These are phyloP conservation scores for Jamesozyma rosinii DNA, from an alignment of 805 yeast genomes.

Conservation along the genomic window DNA sequence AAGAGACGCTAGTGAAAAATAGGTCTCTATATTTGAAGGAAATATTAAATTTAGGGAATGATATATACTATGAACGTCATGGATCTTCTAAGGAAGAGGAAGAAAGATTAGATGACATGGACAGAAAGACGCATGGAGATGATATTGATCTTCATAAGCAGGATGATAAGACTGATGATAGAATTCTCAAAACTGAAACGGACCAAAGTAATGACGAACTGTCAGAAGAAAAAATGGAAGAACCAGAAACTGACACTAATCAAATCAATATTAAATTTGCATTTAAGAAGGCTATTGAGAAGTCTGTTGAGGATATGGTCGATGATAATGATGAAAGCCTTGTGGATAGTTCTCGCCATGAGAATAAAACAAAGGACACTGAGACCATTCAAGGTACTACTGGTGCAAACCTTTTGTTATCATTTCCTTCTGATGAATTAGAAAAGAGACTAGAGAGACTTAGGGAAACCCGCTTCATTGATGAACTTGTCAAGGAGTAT, in stretches of 20 bases:
- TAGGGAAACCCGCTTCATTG: slow-evolving; percentile 17
- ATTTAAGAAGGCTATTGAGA: slow-evolving; percentile 16
- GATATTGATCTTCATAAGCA: background rate
- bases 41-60: slow-evolving; percentile 16
- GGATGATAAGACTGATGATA: background rate
- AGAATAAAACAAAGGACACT: background rate
- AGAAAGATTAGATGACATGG: slow-evolving; percentile 9
- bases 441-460: slow-evolving; percentile 10
- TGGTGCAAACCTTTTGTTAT: slow-evolving; percentile 2
- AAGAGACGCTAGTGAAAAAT: slow-evolving; percentile 8
- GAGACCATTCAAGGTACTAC: background rate
- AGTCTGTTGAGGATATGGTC: background rate
- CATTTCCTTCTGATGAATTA: slow-evolving; percentile 12
- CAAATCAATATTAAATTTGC: slow-evolving; percentile 23
- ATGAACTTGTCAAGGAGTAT: slow-evolving; percentile 26
- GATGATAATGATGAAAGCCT: background rate
- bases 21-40: slow-evolving; percentile 19
- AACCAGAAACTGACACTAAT: slow-evolving; percentile 1
- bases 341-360: too few relatives aligned
- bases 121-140: slow-evolving; percentile 10
- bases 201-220: background rate
- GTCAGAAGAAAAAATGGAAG: background rate
- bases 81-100: slow-evolving; percentile 21
- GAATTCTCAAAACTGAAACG: too few relatives aligned
- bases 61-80: slow-evolving; percentile 22